phyloP scores from a whole-genome alignment of 352 stramenopile species.

The Pythium guiyangense region DNA sequence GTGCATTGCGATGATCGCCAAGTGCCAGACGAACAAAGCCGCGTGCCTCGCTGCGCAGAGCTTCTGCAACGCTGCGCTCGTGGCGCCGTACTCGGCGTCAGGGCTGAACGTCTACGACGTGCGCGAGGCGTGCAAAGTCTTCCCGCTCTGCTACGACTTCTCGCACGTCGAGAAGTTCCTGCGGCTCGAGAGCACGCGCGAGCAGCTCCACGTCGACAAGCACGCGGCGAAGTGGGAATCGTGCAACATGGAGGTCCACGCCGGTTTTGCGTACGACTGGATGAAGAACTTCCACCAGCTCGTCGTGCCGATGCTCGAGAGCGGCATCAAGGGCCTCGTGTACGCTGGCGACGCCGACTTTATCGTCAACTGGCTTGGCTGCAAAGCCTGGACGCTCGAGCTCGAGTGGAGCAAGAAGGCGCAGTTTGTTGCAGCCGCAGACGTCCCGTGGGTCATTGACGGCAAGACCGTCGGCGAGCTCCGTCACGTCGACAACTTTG shows the following conservation, averaged over 20 bases:
- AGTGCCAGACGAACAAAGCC: constrained; percentile 41
- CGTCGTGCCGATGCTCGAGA: constrained; percentile 81
- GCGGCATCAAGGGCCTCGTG: constrained; percentile 83
- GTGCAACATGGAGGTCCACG: constrained; percentile 92
- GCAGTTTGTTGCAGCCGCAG: constrained; percentile 41
- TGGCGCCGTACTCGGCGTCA: constrained; percentile 39
- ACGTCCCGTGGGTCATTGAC: constrained; percentile 60
- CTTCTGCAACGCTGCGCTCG: constrained; percentile 53
- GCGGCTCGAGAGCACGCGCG: constrained; percentile 49
- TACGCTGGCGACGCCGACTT: constrained; percentile 97
- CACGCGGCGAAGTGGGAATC: constrained; percentile 78
- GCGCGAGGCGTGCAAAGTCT: constrained; percentile 39
- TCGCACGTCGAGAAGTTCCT: constrained; percentile 61
- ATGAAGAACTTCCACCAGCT: constrained; percentile 93
- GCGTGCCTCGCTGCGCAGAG: constrained; percentile 43
- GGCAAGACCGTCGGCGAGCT: constrained; percentile 59
- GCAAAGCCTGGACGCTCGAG: constrained; percentile 4
- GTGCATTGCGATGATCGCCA: constrained; percentile 46
- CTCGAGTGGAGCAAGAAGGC: constrained; percentile 54
- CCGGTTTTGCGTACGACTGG: constrained; percentile 88
- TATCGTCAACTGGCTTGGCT: constrained; percentile 87
- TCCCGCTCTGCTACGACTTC: constrained; percentile 73
- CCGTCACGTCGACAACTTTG: constrained; percentile 19
- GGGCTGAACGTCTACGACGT: constrained; percentile 78
- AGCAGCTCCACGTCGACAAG: constrained; percentile 34